These are phyloP conservation scores for Nymphaea colorata DNA, from an alignment of 164 flowering plant genomes.

Conservation along the genomic window DNA sequence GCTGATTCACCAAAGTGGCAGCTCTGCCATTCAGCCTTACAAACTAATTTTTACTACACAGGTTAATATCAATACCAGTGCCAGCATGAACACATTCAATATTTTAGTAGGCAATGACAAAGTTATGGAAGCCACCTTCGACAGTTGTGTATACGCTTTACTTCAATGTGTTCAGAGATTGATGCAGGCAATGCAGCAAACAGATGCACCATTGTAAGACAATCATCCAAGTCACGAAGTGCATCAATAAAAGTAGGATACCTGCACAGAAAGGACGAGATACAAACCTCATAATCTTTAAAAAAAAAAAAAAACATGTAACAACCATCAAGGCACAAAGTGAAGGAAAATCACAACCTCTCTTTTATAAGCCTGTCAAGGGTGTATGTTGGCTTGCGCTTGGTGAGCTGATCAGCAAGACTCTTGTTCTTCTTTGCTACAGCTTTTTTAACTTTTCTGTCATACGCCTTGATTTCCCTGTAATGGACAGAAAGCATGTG, in stretches of 20 bases:
- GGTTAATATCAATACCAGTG: too few species aligned
- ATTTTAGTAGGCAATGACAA: too few species aligned
- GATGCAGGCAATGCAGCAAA: slow-evolving; percentile 82
- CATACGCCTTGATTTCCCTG: slow-evolving; percentile 50
- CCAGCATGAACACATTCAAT: too few species aligned
- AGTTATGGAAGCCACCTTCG: slow-evolving; percentile 37
- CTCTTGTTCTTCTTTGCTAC: slow-evolving; percentile 55
- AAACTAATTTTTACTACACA: too few species aligned
- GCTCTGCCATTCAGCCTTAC: too few species aligned
- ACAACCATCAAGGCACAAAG: background rate
- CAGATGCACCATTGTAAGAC: slow-evolving; percentile 85
- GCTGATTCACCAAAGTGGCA: too few species aligned
- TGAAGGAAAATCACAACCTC: slow-evolving; percentile 32
- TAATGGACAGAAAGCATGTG: background rate
- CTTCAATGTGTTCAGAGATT: slow-evolving; percentile 52
- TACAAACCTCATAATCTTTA: background rate
- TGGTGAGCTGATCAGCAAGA: slow-evolving; percentile 35
- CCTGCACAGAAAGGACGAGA: slow-evolving; percentile 19
- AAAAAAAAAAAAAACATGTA: background rate
- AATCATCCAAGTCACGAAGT: slow-evolving; percentile 88
- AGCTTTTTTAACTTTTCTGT: slow-evolving; percentile 67
- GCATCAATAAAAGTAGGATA: slow-evolving; percentile 84
- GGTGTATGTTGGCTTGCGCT: slow-evolving; percentile 38
- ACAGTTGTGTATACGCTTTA: slow-evolving; percentile 63
- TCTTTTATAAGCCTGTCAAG: slow-evolving; percentile 57